A percentile compares a stretch with the other conserved stretches of the same genome.
These are phyloP conservation scores for Agaricus blazei DNA, from an alignment of 768 basidiomycete species.

Conservation along the genomic window DNA sequence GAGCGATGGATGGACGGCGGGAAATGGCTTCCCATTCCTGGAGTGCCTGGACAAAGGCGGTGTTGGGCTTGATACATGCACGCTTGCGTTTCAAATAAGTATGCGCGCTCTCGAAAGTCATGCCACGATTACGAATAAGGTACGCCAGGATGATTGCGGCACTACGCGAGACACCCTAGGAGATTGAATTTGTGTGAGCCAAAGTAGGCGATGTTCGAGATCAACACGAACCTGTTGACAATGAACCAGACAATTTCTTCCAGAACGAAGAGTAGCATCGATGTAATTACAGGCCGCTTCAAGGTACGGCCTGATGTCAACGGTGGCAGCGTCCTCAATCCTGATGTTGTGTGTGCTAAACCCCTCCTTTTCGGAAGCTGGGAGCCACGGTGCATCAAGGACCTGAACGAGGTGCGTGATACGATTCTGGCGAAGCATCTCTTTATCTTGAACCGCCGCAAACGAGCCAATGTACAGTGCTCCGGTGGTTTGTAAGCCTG, in stretches of 20 bases:
- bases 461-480: conserved; percentile 68
- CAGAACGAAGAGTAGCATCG: conserved; percentile 51
- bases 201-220: neutral
- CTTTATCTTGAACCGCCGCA: conserved; percentile 51
- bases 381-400: conserved; percentile 61
- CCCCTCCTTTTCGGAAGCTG: conserved; percentile 41
- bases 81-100: conserved; percentile 58
- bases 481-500: conserved; percentile 29
- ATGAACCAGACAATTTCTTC: conserved; percentile 69
- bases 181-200: neutral
- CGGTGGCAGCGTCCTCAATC: conserved; percentile 56
- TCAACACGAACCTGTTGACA: conserved; percentile 65
- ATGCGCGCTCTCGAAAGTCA: conserved; percentile 66
- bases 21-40: conserved; percentile 48
- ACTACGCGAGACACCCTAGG: conserved; percentile 73
- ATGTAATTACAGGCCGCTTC: conserved; percentile 67
- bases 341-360: conserved; percentile 60
- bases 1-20: conserved; percentile 13
- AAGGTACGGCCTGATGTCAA: conserved; percentile 63
- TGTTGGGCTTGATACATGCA: conserved; percentile 72
- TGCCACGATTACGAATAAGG: conserved; percentile 68
- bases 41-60: conserved; percentile 62
- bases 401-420: conserved; percentile 64
- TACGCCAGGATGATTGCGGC: conserved; percentile 77
- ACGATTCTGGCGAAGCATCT: conserved; percentile 41